Base-by-base conservation (phyloP, 805 yeast genomes). In the Priceomyces fermenticarens region DNA sequence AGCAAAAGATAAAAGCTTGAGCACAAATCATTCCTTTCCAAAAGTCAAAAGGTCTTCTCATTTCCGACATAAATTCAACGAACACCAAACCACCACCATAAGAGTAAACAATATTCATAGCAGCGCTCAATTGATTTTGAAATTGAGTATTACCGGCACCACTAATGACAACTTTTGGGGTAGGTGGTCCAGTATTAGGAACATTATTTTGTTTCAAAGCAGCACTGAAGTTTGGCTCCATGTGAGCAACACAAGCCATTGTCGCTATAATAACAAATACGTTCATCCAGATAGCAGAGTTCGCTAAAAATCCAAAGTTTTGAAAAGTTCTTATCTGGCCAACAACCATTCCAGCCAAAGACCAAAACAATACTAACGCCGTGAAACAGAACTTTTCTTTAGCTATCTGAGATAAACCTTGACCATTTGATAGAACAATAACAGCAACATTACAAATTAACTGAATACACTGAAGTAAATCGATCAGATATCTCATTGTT, bases 31-130 rank as follows among this genome's bases (percentile, higher is more conserved):
- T 64, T 34, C 76, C 76, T 52, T 72, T 70, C 68, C 73, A 62
- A 56, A 73, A 73, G 42, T 73, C 78, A 62, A 57, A 56, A 8
- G 78, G 78, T 37, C 70, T 60, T 41, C 55, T 60, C 75, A 73
- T 67, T 52, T 73, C 78, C 8, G 78, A 70, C 58, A 74, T 59
- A 38, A 73, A 63, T 49, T 73, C 76, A 14, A 70, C 63, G 55
- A 72, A 73, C 35, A 72, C 67, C 45, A 73, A 62, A n/a, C 77
- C 73, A 45, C 78, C 79, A 32, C 77, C 78, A 61, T 70, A 73
- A 2, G 76, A 68, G 52, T 67, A 73, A 13, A 74, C 73, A 46
- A 73, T 63, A 51, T 72, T 72, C 55, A 71, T 62, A 43, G 68
- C 52, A 12, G 72, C 73, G n/a, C 56, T 58, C 33, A 70, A 54